Evolutionary conservation across 495 filamentous ascomycete species (phyloP), one percentile per base, ranked within the genome.

Genomic region (Poronia punctata): DNA sequence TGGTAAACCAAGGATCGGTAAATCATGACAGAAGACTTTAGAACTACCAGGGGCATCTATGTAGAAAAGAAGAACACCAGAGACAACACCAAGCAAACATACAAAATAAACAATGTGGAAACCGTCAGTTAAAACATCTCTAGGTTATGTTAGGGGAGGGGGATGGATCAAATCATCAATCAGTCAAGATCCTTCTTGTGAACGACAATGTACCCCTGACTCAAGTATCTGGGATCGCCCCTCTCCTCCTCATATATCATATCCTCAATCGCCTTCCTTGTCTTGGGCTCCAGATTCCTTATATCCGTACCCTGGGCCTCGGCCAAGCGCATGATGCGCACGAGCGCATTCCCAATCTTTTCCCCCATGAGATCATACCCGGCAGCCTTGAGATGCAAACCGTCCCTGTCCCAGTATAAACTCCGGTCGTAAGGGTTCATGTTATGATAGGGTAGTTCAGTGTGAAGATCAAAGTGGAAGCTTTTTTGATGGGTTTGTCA

Each of bases 291-390:
- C 10, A 57, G 40, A 8, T 34, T 51, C 38, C 37, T 46, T n/a
- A 58, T 52, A 10, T 59, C 52, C 1, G 46, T 48, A 6, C 52
- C 44, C 22, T 54, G 52, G 2, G 52, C 59, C 41, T 59, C 50
- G n/a, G 66, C 56, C 7, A 55, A 52, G 42, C 61, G 51, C 16
- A 74, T 40, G 5, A 74, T 43, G 7, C 55, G 56, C 32, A 72
- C 57, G 4, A 80, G 45, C 28, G 56, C 60, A 20, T 64, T 59
- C 30, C 64, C 75, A 31, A 81, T 64, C 35, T 65, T 60, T 35
- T 69, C 50, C 0, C 80, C 80, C 45, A 84, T 72, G 31, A 70
- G 39, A 38, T 75, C 64, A 60, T 84, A 83, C 9, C 80, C 80
- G 16, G 54, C 61, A 3, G 67, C 53, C 5, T 69, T 78, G 30